Evolutionary conservation across 352 stramenopile genomes (phyloP), one percentile per base, ranked within the genome.

Genomic region (Pythium dissimile): DNA sequence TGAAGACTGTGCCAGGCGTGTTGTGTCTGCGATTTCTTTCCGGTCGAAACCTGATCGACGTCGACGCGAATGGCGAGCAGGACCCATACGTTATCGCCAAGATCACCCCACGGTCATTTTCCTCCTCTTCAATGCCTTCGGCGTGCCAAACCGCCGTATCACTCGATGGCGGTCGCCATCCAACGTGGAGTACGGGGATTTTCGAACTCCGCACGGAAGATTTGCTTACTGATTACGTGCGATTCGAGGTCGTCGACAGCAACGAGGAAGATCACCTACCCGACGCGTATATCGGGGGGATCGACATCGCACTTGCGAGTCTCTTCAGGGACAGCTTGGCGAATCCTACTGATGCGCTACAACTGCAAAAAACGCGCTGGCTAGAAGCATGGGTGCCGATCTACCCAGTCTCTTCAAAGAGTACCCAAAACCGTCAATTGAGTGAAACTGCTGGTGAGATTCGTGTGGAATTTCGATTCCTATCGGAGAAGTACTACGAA

Each of bases 181-280:
- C 75, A 1, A 64, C 68, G 24, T 85, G 72, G 75, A 76, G 82
- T 41, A 80, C 75, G 11, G 41, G 58, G 7, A 60, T 80, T 21
- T 82, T 66, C 31, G 42, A 73, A 28, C 21, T 85, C 7, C 38
- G 45, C 12, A 30, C 55, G 0, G 42, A 67, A 30, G 70, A 85
- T 43, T 34, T 72, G 0, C 30, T 58, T 20, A 77, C 71, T 1
- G 72, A 75, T 12, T 65, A 69, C 20, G 16, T 85, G n/a, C 63
- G 62, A 5, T 32, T 85, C n/a, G 67, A 75, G 28, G 75, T 80
- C 0, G 38, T 85, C 3, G 75, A 85, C 49, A 80, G 66, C 35
- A 80, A 80, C 47, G 70, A 82, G 68, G 75, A 85, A 62, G 72
- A 82, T n/a, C 64, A 80, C 34, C 41, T 82, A 6, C 64, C 72